phyloP scores from a whole-genome alignment of 2,329 filamentous ascomycete species.

The Aureobasidium melanogenum region DNA sequence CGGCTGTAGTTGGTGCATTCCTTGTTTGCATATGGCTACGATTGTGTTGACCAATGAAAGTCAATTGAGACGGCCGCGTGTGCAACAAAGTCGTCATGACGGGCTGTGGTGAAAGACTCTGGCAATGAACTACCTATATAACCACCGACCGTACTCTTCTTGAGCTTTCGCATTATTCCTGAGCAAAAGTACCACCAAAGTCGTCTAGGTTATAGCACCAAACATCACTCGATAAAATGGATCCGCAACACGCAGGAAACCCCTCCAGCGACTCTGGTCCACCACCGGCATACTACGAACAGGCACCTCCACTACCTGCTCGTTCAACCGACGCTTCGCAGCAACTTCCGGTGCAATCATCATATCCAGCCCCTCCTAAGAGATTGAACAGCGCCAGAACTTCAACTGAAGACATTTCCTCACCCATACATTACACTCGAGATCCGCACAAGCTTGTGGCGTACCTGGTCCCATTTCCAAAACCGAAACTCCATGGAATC shows the following conservation, averaged over 20 bases:
- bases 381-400: not conserved
- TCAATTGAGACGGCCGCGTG: not conserved
- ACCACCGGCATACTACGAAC: not conserved
- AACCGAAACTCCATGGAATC: constrained; percentile 28
- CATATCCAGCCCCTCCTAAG: not conserved
- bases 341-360: not conserved
- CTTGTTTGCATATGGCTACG: not conserved
- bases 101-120: not conserved
- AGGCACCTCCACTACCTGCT: constrained; percentile 2
- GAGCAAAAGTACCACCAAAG: not conserved
- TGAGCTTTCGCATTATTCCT: not conserved
- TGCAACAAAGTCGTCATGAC: not conserved
- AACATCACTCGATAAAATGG: not conserved
- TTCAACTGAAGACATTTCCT: constrained; percentile 19
- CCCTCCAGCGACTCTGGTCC: not conserved
- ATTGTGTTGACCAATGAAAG: not conserved
- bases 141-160: not conserved
- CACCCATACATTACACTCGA: constrained; percentile 32
- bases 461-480: constrained; percentile 38
- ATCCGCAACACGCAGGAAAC: not conserved
- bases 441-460: constrained; percentile 35
- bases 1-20: not conserved
- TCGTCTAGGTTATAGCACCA: not conserved
- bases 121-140: not conserved
- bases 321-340: not conserved